Percentiles rank a stretch among this genome's conserved stretches.
Evolutionary conservation across 1,284 basidiomycete species (phyloP).

Genomic region (Spongispora temasekensis): DNA sequence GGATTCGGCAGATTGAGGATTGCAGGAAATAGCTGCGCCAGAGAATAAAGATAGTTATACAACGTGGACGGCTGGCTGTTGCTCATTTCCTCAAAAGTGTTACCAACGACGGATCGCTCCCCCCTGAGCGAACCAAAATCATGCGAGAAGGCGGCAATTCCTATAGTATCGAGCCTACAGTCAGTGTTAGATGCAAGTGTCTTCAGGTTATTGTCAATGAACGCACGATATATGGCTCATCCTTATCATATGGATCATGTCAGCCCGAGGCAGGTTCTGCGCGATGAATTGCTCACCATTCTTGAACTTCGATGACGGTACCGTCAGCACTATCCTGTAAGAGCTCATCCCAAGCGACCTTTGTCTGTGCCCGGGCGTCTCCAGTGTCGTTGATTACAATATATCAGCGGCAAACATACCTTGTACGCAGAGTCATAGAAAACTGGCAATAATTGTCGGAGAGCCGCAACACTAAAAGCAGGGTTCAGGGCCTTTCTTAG

Average conservation of each 20-base stretch:
- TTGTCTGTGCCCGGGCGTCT: constrained; percentile 39
- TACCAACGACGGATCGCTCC: constrained; percentile 42
- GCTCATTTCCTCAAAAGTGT: constrained; percentile 48
- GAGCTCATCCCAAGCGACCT: constrained; percentile 49
- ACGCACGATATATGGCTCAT: constrained; percentile 32
- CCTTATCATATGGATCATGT: constrained; percentile 37
- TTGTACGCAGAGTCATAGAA: constrained; percentile 45
- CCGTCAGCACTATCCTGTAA: constrained; percentile 37
- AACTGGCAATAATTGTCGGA: constrained; percentile 41
- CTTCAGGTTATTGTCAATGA: neutral
- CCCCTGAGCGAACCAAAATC: constrained; percentile 59
- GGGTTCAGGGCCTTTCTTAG: constrained; percentile 47
- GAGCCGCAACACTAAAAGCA: constrained; percentile 47
- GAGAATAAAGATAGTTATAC: constrained; percentile 40
- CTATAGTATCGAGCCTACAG: constrained; percentile 54
- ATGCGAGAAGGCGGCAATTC: constrained; percentile 61
- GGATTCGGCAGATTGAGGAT: constrained; percentile 47
- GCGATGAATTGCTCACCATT: no score
- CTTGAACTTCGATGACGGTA: constrained; percentile 52
- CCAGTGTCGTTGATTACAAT: neutral
- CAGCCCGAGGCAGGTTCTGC: no score
- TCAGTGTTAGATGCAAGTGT: neutral
- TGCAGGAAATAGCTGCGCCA: constrained; percentile 46
- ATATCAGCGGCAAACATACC: constrained; percentile 11
- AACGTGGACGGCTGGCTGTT: constrained; percentile 28